A percentile compares a stretch with the other conserved stretches of the same genome.
Evolutionary conservation across 768 basidiomycete species (phyloP).

Genomic region (Panaeolus cyanescens): DNA sequence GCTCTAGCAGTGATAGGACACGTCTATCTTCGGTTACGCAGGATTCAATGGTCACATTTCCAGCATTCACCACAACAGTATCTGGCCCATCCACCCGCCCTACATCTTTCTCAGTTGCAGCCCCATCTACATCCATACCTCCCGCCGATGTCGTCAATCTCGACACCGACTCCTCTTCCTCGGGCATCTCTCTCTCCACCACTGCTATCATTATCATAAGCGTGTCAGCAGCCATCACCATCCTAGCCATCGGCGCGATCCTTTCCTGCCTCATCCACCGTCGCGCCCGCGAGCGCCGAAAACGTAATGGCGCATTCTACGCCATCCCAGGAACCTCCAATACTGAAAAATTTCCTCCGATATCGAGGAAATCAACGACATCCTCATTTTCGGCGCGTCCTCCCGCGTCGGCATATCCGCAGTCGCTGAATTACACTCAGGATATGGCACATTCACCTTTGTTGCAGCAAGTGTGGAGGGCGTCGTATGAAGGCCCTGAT

Average conservation of each 20-base stretch:
- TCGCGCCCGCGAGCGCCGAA: neutral
- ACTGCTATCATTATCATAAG: neutral
- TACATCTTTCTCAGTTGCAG: no score
- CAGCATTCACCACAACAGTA: no score
- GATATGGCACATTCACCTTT: neutral
- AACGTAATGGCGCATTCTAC: neutral
- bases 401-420: neutral
- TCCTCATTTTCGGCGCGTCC: neutral
- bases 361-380: neutral
- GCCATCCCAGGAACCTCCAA: neutral
- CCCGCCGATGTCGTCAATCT: neutral
- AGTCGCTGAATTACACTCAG: neutral
- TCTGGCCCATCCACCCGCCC: no score
- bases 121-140: neutral
- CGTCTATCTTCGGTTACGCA: no score
- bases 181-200: neutral
- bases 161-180: neutral
- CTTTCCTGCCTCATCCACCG: neutral
- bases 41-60: no score
- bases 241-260: neutral
- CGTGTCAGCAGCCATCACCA: neutral
- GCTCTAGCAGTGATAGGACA: no score
- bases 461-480: neutral
- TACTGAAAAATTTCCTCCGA: neutral
- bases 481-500: neutral